Base-by-base conservation (phyloP, 2,329 filamentous ascomycete genomes). In the Cladophialophora yegresii region DNA sequence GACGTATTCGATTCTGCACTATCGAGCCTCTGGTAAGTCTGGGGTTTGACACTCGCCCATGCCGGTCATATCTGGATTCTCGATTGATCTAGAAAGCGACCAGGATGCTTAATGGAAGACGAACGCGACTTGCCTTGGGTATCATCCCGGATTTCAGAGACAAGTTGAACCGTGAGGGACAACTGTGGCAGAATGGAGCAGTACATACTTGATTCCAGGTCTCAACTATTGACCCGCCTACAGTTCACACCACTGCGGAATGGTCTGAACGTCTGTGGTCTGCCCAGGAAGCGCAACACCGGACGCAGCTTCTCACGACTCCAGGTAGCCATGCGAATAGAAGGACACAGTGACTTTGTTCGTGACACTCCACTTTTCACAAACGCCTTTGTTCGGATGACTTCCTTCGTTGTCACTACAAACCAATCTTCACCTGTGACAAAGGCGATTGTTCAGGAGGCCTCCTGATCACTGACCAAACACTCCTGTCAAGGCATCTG, bases 401-500 rank as follows among this genome's bases (percentile, higher is more conserved):
- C 16, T 2, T 16, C 4, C 28, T 30, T 32, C n/a, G 0, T 54
- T 54, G 23, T 54, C 23, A 30, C 51, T 32, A 12, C 16, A 20
- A 22, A 32, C 10, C 16, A 32, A 26, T 8, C 22, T 36, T 59
- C 26, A 28, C n/a, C 50, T 30, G n/a, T 12, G 32, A 58, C 45
- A 53, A 59, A 49, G 28, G 30, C 13, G 1, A 40, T 53, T 59
- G 57, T 59, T 33, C 32, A 26, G 7, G 40, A 23, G 56, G 51
- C n/a, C 22, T 26, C 5, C 4, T 54, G 7, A 20, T 43, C 13
- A 10, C 28, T 16, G 40, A 32, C 13, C 13, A 36, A 59, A 51
- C 5, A 16, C 30, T 33, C 16, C 28, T 8, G 32, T 53, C 57
- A 59, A 53, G 13, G 30, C 47, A 22, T 10, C 20, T 36, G 28